Evolutionary conservation across 2,329 filamentous ascomycete species (phyloP), one percentile per base, ranked within the genome.

Genomic region (Clathrospora elynae): DNA sequence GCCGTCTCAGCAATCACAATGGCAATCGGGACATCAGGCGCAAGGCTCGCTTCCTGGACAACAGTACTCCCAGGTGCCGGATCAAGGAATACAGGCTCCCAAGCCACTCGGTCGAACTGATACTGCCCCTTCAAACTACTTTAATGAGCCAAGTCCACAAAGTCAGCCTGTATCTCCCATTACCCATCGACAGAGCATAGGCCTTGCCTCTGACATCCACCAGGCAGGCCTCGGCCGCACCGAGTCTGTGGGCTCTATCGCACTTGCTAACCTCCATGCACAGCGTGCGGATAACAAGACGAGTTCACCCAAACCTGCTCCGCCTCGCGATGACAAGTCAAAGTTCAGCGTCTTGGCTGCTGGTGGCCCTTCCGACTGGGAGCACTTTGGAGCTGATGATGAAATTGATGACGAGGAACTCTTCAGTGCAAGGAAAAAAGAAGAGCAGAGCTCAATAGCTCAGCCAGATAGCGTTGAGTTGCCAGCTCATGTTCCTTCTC

Each of bases 351-450:
- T 61, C 9, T 41, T 71, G 3, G 66, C 66, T 6, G 49, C 49
- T 28, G 68, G 68, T 5, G 65, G 62, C 2, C 68, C 68, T 3
- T 68, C 65, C 7, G 68, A 70, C 24, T 71, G 68, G 68, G 67
- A 71, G 33, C 67, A 60, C 22, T 62, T 71, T 48, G 66, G 66
- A 8, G 49, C 34, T 5, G 55, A 40, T 6, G 62, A 60, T 4
- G 67, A 70, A 29, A 58, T 70, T 22, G 67, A 70, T 24, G 67
- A 71, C 28, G 66, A 67, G 22, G 66, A 64, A 6, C 28, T 66
- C 5, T 70, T 66, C 6, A 22, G 26, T 39, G 53, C 38, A n/a
- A 68, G 64, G 46, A 60, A 58, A 40, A 7, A 53, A 51, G 28
- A 33, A 47, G 2, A 31, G 26, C 13, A 42, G 51, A 25, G 43